Base-by-base conservation (phyloP, 2,329 filamentous ascomycete species). In the Daldinia eschscholtzii region DNA sequence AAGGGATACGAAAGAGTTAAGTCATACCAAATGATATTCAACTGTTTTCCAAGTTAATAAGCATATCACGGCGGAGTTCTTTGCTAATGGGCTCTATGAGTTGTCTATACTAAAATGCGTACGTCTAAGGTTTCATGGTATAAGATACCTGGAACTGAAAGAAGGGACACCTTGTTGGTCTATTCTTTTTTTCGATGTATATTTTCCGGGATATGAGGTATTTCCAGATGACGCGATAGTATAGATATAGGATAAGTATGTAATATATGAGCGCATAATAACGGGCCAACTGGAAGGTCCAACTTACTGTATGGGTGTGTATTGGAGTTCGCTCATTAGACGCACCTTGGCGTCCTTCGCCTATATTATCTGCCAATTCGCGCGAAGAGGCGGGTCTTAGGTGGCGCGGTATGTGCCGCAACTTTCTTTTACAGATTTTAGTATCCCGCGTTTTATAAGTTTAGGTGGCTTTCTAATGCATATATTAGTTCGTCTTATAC, bases 1-100 rank as follows among this genome's bases (percentile, higher is more conserved):
- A 65, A 30, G 60, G 63, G 55, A 9, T 64, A 61, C 33, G 23
- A 62, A 33, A 65, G 41, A 67, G 48, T 66, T 56, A 66, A 65
- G 23, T 64, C 39, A 65, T 65, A 65, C 37, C n/a, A 57, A 65
- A 67, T 67, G 41, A 61, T 70, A 65, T 57, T 42, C 13, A 28
- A 35, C 18, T 35, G 52, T 55, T 55, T 55, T 55, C 9, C 18
- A 23, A n/a, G 33, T 37, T 37, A 52, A 37, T 37, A 10, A 26
- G 33, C 33, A 55, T 37, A 55, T 50, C 33, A 56, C 37, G 46
- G 46, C 37, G 44, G 15, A 18, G 53, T 57, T 57, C 35, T 28
- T 18, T 53, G 23, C 28, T 28, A 33, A 37, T 57, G 42, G 18
- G 18, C 4, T 20, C 6, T 37, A 42, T 44, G 30, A 57, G 52